Percentiles rank a stretch among this genome's conserved stretches.
Conservation (phyloP, 441 rosid species). For the Syzygium malaccense region DNA sequence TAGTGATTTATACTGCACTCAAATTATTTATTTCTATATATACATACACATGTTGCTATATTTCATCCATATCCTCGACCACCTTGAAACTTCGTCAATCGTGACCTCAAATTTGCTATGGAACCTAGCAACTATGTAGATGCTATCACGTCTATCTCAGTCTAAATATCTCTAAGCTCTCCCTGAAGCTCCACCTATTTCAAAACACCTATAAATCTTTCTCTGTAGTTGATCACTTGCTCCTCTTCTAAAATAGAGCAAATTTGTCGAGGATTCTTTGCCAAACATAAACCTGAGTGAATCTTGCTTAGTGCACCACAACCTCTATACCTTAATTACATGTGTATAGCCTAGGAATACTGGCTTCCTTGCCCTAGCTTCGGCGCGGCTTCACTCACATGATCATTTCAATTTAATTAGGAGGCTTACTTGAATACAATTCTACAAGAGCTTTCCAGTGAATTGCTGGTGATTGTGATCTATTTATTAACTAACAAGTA, state of each 20-base stretch:
- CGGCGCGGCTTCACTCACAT: neutral
- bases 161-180: no score
- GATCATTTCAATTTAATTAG: neutral
- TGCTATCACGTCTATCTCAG: neutral
- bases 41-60: neutral
- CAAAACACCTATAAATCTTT: neutral
- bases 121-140: neutral
- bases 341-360: neutral
- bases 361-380: neutral
- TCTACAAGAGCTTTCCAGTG: neutral
- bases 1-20: neutral
- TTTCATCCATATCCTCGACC: neutral
- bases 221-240: neutral
- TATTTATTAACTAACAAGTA: neutral
- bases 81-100: neutral
- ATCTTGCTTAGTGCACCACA: neutral
- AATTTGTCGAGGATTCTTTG: neutral
- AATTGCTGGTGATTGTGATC: neutral
- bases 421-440: neutral
- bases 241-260: neutral
- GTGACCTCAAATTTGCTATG: neutral
- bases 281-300: accelerated
- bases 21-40: neutral
- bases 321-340: neutral
- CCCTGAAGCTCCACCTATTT: neutral